phyloP scores from a whole-genome alignment of 208 protist genomes.

The Acanthamoeba rhysodes region DNA sequence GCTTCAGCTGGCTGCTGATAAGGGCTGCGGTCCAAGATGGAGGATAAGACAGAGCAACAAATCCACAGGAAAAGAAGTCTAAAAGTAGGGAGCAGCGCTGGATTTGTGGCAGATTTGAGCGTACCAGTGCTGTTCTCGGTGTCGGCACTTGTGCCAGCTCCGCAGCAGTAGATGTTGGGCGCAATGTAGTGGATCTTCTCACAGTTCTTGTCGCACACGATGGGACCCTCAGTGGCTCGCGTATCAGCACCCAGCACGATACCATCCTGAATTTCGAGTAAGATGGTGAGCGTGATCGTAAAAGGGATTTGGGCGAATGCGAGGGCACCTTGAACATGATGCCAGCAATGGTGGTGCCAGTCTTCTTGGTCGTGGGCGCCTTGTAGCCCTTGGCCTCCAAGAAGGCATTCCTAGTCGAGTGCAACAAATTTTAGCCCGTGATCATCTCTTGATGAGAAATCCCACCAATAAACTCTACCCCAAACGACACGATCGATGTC shows the following conservation, averaged over 20 bases:
- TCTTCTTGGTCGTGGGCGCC: conserved; percentile 94
- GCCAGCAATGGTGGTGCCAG: conserved; percentile 99
- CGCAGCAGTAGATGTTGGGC: conserved; percentile 99
- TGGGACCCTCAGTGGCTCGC: conserved; percentile 98
- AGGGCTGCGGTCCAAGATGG: conserved; percentile 90
- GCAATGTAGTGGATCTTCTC: conserved; percentile 99
- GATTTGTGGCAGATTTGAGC: neutral
- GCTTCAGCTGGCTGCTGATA: conserved; percentile 95
- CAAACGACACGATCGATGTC: too few relatives aligned
- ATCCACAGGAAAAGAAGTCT: too few relatives aligned
- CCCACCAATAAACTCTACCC: neutral
- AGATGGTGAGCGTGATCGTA: neutral
- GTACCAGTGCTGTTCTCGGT: conserved; percentile 94
- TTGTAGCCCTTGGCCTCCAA: conserved; percentile 74
- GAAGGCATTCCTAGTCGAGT: conserved; percentile 32
- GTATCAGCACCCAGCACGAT: conserved; percentile 99
- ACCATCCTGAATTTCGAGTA: conserved; percentile 90
- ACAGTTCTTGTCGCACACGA: conserved; percentile 99
- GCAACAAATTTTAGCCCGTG: neutral
- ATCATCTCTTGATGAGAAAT: neutral
- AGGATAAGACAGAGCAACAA: neutral
- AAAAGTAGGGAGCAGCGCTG: too few relatives aligned
- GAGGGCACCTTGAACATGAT: conserved; percentile 96
- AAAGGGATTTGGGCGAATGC: neutral
- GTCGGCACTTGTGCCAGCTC: conserved; percentile 99